Evolutionary conservation across 2,329 filamentous ascomycete species (phyloP).

Genomic region (Geosmithia morbida): DNA sequence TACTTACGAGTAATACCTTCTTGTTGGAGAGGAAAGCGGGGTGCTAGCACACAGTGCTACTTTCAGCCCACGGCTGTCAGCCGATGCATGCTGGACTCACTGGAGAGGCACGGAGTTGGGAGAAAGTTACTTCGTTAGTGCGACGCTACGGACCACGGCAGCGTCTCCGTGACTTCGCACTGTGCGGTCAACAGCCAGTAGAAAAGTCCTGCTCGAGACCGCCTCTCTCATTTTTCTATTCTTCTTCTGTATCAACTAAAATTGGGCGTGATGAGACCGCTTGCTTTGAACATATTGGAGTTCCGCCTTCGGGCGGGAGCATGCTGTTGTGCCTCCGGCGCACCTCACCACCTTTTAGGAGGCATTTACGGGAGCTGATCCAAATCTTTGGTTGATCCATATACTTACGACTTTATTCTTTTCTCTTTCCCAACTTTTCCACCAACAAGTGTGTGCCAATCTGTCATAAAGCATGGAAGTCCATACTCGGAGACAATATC

Average conservation of each 20-base stretch:
- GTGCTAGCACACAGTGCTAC: background rate
- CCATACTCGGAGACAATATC: background rate
- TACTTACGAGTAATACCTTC: background rate
- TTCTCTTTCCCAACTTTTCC: background rate
- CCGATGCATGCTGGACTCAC: background rate
- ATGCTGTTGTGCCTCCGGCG: constrained; percentile 52
- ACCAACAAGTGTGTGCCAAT: background rate
- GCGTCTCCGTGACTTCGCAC: too few relatives aligned
- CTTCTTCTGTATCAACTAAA: constrained; percentile 56
- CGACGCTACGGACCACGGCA: too few relatives aligned
- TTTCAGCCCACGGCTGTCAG: background rate
- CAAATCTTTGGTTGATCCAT: constrained; percentile 25
- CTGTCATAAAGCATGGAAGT: background rate
- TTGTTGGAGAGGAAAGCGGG: background rate
- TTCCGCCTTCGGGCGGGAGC: constrained; percentile 36
- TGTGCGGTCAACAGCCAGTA: background rate
- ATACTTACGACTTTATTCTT: background rate
- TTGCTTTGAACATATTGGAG: constrained; percentile 38
- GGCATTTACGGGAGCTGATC: constrained; percentile 54
- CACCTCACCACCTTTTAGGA: constrained; percentile 47
- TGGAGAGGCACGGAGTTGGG: background rate
- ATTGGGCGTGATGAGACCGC: constrained; percentile 65
- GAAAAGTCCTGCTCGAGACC: background rate
- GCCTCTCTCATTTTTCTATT: constrained; percentile 21
- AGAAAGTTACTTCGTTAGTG: too few relatives aligned